Evolutionary conservation across 169 alveolate genomes (phyloP).

Genomic region (Plasmodium adleri): DNA sequence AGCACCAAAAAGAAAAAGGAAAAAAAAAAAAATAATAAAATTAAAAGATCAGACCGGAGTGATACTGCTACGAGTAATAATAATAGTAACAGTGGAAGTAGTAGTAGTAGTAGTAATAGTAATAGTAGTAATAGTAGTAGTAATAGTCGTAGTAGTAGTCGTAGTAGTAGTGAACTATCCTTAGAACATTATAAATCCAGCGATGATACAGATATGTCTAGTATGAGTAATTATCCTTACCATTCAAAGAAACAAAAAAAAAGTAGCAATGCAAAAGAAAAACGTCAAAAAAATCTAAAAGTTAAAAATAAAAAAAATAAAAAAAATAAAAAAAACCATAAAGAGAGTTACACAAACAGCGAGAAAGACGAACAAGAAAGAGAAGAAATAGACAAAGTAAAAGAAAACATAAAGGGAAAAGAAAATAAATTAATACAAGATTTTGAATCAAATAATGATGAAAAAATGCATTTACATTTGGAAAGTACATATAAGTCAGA

Average conservation of each 20-base stretch:
- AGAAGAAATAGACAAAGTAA: slow-evolving; percentile 1
- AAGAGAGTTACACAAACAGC: background rate
- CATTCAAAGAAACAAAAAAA: background rate
- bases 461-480: background rate
- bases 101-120: too few species aligned
- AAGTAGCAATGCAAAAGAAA: background rate
- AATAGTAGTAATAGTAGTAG: too few species aligned
- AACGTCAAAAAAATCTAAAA: background rate
- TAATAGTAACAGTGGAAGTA: too few species aligned
- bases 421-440: background rate
- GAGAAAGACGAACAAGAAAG: background rate
- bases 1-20: too few species aligned
- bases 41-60: background rate
- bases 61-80: too few species aligned
- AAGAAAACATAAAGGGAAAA: background rate
- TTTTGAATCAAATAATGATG: background rate
- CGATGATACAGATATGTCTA: too few species aligned
- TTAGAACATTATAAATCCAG: too few species aligned
- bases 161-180: too few species aligned
- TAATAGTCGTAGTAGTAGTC: too few species aligned
- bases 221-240: slow-evolving; percentile 7
- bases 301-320: background rate
- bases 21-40: too few species aligned
- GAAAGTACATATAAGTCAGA: too few species aligned
- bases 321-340: background rate